Base-by-base conservation (phyloP, 306 rosid species). In the Cicer chorassanicum region DNA sequence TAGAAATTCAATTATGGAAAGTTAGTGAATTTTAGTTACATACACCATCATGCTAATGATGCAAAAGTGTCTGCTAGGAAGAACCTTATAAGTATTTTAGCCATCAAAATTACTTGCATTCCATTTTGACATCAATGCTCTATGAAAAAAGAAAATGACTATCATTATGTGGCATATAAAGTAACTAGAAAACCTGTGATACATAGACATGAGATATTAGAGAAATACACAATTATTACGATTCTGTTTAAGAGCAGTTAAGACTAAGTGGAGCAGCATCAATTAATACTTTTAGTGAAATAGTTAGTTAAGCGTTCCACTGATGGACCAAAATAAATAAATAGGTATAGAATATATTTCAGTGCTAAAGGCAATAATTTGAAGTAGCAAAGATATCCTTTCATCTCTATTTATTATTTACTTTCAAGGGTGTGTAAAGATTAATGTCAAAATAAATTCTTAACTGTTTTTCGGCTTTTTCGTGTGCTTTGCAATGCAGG, bases 401-500 rank as follows among this genome's bases (percentile, higher is more conserved):
- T 39, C 67, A 11, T 62, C 18, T 29, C n/a, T 55, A 9, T 65
- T 43, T 46, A 24, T 7, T 46, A 48, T 13, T n/a, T 13, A 57
- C 49, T 53, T 77, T 45, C 14, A 29, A 44, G 10, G 56, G 9
- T 24, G 44, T 44, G 5, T 72, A 10, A 34, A 36, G 53, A 73
- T 13, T 45, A 73, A n/a, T 18, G 21, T 65, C 45, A 19, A 62
- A 48, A 64, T 70, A 8, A 49, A 46, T 57, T 21, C 53, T 42
- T 34, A 21, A 38, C 7, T 43, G n/a, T 62, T 44, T 73, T 40
- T 55, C 57, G 21, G 53, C 51, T 67, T 69, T 2, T 70, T 66
- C 50, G 61, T 67, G 48, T 72, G 66, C 68, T 82, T 75, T 53
- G 75, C 59, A 73, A 66, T 77, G 81, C 84, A 91, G 97, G 86